These are phyloP conservation scores for Tetracladium setigerum DNA, from an alignment of 495 filamentous ascomycete genomes.

Conservation along the genomic window DNA sequence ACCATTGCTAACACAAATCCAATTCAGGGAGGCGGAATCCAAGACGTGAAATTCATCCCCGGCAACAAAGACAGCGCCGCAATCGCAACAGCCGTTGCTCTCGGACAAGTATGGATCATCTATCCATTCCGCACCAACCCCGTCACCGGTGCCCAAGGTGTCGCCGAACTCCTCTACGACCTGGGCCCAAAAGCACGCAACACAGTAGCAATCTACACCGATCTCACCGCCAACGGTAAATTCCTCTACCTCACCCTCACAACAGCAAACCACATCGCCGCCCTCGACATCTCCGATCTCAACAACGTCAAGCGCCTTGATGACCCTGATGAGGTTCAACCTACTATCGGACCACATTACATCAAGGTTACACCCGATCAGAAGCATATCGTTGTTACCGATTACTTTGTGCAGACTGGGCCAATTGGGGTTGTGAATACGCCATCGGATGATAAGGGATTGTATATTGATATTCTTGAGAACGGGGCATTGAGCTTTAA, in stretches of 20 bases:
- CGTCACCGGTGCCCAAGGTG: slow-evolving; percentile 44
- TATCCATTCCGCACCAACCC: slow-evolving; percentile 48
- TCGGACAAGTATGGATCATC: slow-evolving; percentile 59
- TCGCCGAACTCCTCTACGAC: slow-evolving; percentile 49
- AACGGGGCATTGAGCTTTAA: slow-evolving; percentile 51
- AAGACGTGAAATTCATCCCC: slow-evolving; percentile 61
- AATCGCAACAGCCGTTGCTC: slow-evolving; percentile 52
- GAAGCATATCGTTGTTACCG: slow-evolving; percentile 53
- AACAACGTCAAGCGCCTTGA: slow-evolving; percentile 53
- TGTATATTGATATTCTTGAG: slow-evolving; percentile 50
- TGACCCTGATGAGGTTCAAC: slow-evolving; percentile 48
- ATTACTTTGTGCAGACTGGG: slow-evolving; percentile 60
- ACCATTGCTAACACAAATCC: slow-evolving; percentile 44
- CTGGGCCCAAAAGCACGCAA: slow-evolving; percentile 48
- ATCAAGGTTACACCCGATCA: slow-evolving; percentile 58
- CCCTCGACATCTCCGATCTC: slow-evolving; percentile 55
- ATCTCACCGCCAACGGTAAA: slow-evolving; percentile 52
- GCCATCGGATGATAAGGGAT: slow-evolving; percentile 53
- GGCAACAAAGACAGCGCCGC: slow-evolving; percentile 51
- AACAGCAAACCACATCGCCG: slow-evolving; percentile 55
- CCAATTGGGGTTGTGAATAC: slow-evolving; percentile 55
- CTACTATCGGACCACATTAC: slow-evolving; percentile 55
- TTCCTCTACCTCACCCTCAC: slow-evolving; percentile 54
- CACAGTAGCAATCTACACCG: slow-evolving; percentile 53
- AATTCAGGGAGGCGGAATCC: slow-evolving; percentile 46